Percentiles rank a stretch among this genome's conserved stretches.
phyloP scores from a whole-genome alignment of 1,139 yeast genomes.

The Blastobotrys arbuscula region DNA sequence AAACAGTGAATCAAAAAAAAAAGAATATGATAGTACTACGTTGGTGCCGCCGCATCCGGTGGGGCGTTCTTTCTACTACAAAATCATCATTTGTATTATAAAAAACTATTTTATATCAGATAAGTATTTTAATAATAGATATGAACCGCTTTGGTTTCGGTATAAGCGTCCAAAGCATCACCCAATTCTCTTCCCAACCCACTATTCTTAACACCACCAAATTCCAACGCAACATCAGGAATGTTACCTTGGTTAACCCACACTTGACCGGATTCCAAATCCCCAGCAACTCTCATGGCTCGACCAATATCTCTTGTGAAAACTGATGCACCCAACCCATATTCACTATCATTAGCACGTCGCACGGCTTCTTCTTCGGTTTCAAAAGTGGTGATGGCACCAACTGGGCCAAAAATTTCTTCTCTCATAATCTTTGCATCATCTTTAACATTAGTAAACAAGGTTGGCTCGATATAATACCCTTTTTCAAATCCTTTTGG shows the following conservation, averaged over 20 bases:
- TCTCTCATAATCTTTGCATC: conserved; percentile 60
- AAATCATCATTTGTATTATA: too few species aligned
- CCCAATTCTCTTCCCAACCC: conserved; percentile 96
- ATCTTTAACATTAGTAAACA: conserved; percentile 58
- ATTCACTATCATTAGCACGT: conserved; percentile 65
- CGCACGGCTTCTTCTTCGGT: conserved; percentile 65
- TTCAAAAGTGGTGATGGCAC: conserved; percentile 59
- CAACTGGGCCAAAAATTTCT: conserved; percentile 88
- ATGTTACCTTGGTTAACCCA: conserved; percentile 82
- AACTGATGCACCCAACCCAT: conserved; percentile 80
- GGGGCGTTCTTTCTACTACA: too few species aligned
- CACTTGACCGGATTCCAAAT: conserved; percentile 68
- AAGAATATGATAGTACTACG: too few species aligned
- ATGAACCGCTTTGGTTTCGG: conserved; percentile 65
- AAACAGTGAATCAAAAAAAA: too few species aligned
- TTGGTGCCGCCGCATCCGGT: too few species aligned
- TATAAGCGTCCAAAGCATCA: conserved; percentile 69
- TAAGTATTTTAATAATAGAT: neutral
- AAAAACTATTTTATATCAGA: too few species aligned
- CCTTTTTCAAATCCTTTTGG: conserved; percentile 76
- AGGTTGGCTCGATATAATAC: conserved; percentile 62
- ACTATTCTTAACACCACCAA: conserved; percentile 81
- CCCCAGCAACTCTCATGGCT: conserved; percentile 55
- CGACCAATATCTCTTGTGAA: conserved; percentile 57
- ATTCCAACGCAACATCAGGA: conserved; percentile 70